A percentile compares a stretch with the other conserved stretches of the same genome.
phyloP scores from a whole-genome alignment of 169 alveolate genomes.

The Plasmodium malariae region DNA sequence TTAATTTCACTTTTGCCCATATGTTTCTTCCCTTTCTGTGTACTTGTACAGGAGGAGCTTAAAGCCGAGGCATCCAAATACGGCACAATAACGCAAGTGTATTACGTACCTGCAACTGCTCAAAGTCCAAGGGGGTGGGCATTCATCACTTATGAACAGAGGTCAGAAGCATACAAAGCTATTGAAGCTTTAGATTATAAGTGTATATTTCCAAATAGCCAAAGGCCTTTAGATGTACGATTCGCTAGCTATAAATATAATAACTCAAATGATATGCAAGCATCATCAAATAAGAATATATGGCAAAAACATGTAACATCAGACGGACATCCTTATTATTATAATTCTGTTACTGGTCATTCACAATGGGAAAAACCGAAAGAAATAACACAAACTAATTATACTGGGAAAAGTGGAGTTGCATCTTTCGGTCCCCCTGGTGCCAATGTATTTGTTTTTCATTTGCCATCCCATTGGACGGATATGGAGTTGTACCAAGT shows the following conservation, averaged over 20 bases:
- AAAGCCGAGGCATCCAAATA: slow-evolving; percentile 79
- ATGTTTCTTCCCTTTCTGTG: no score
- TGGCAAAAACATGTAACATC: slow-evolving; percentile 91
- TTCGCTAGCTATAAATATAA: slow-evolving; percentile 67
- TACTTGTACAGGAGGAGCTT: slow-evolving; percentile 76
- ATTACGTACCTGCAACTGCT: slow-evolving; percentile 82
- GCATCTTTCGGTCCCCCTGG: slow-evolving; percentile 93
- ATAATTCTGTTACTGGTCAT: slow-evolving; percentile 87
- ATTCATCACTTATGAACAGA: slow-evolving; percentile 79
- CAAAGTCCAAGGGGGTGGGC: slow-evolving; percentile 86
- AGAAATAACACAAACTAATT: slow-evolving; percentile 75
- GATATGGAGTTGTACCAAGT: slow-evolving; percentile 85
- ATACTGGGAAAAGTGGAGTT: slow-evolving; percentile 48
- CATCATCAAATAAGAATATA: slow-evolving; percentile 78
- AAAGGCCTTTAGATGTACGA: slow-evolving; percentile 56
- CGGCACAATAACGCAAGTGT: slow-evolving; percentile 79
- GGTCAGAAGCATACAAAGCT: slow-evolving; percentile 77
- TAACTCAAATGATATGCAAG: slow-evolving; percentile 29
- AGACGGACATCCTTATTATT: slow-evolving; percentile 90
- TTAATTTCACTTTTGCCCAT: no score
- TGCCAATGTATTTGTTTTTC: slow-evolving; percentile 93
- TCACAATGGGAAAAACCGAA: slow-evolving; percentile 93
- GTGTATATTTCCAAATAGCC: slow-evolving; percentile 79
- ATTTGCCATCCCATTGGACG: slow-evolving; percentile 93
- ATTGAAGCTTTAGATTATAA: slow-evolving; percentile 82